phyloP scores from a whole-genome alignment of 140 eudicot genomes.

The Senecio squalidus region DNA sequence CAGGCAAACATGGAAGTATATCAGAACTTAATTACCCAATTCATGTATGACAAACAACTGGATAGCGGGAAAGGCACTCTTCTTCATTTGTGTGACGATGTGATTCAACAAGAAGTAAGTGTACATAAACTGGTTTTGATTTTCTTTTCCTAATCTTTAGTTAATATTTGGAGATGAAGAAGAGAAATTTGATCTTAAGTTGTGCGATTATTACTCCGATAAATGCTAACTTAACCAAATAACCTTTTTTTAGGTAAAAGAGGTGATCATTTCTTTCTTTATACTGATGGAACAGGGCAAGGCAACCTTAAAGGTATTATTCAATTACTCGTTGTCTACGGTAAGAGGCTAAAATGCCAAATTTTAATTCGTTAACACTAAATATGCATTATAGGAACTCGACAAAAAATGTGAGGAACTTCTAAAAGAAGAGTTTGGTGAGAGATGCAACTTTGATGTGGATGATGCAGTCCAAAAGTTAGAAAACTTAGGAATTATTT shows the following conservation, averaged over 20 bases:
- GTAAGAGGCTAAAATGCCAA: not conserved
- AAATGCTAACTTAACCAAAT: not conserved
- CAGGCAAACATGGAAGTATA: slow-evolving; percentile 83
- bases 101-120: slow-evolving; percentile 95
- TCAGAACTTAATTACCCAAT: slow-evolving; percentile 85
- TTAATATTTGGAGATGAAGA: not conserved
- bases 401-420: slow-evolving; percentile 77
- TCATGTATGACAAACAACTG: slow-evolving; percentile 94
- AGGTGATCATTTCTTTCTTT: slow-evolving; percentile 79
- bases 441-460: slow-evolving; percentile 80
- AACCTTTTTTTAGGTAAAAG: slow-evolving; percentile 67
- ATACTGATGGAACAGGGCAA: slow-evolving; percentile 96
- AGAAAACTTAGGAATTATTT: slow-evolving; percentile 77
- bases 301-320: slow-evolving; percentile 72
- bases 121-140: not conserved
- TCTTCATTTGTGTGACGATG: slow-evolving; percentile 99
- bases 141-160: not conserved
- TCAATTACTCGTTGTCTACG: not conserved
- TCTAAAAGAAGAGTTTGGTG: slow-evolving; percentile 78
- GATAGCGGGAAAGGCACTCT: slow-evolving; percentile 98
- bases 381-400: slow-evolving; percentile 50
- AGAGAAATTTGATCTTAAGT: too few relatives aligned
- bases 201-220: too few relatives aligned
- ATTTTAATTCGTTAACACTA: not conserved
- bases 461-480: slow-evolving; percentile 84